Percentiles rank a stretch among this genome's conserved stretches.
phyloP scores from a whole-genome alignment of 75 land plant genomes.

The Chamaecyparis obtusa region DNA sequence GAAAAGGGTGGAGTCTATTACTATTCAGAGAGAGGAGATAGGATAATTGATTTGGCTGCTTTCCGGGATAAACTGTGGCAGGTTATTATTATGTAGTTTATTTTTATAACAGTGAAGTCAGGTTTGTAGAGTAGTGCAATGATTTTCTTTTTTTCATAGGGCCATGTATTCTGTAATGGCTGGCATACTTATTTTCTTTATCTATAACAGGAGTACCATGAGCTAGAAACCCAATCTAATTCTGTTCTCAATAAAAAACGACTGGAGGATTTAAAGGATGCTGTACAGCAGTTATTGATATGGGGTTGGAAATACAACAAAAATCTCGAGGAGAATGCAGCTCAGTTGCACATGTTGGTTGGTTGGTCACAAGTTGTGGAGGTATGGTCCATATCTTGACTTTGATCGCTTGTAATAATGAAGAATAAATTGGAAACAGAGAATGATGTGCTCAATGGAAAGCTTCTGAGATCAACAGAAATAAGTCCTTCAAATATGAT shows the following conservation, averaged over 20 bases:
- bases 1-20: conserved; percentile 84
- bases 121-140: neutral
- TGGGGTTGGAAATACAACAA: conserved; percentile 97
- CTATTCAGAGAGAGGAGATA: conserved; percentile 90
- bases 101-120: neutral
- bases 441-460: neutral
- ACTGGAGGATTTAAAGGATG: conserved; percentile 56
- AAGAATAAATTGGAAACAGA: neutral
- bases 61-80: conserved; percentile 87
- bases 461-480: neutral
- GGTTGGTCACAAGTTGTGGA: conserved; percentile 96
- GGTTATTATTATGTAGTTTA: conserved; percentile 36
- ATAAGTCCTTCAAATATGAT: neutral
- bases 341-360: conserved; percentile 92
- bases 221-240: conserved; percentile 44
- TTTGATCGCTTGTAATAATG: neutral
- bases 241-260: conserved; percentile 49
- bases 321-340: conserved; percentile 93
- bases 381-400: conserved; percentile 31
- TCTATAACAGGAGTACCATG: conserved; percentile 49
- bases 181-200: neutral
- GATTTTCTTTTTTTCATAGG: neutral
- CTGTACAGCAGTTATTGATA: conserved; percentile 78
- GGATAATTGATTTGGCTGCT: conserved; percentile 81
- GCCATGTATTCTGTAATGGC: neutral